Evolutionary conservation across 129 eudicot genomes (phyloP).

Genomic region (Erigeron canadensis): DNA sequence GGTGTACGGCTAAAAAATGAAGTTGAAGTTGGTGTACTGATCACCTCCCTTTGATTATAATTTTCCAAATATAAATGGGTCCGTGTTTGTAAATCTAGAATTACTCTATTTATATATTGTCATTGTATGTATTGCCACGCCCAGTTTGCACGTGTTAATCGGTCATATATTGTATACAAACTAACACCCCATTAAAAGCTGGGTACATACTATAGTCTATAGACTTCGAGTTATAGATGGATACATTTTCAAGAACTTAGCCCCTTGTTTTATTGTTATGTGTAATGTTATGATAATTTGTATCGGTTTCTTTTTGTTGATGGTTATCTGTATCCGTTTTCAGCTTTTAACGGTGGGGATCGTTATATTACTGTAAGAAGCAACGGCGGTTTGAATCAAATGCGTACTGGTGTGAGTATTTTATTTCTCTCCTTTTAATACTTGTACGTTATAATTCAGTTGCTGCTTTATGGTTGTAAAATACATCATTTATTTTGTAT

Average conservation of each 20-base stretch:
- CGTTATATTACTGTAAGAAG: constrained; percentile 79
- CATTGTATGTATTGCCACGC: no score
- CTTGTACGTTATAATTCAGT: constrained; percentile 1
- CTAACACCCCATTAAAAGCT: no score
- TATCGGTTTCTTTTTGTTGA: background rate
- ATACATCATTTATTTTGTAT: background rate
- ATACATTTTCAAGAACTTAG: background rate
- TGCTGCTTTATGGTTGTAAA: constrained; percentile 11
- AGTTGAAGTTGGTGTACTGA: no score
- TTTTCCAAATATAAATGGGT: no score
- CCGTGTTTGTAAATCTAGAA: no score
- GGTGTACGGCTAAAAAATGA: no score
- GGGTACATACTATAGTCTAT: background rate
- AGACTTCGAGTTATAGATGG: background rate
- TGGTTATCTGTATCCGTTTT: constrained; percentile 12
- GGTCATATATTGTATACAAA: no score
- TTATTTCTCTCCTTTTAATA: background rate
- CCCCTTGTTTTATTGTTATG: background rate
- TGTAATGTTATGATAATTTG: background rate
- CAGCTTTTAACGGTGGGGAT: constrained; percentile 58
- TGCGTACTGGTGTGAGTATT: constrained; percentile 90
- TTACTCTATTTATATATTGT: no score
- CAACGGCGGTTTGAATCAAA: constrained; percentile 96
- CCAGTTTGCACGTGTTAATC: no score
- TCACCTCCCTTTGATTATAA: no score